phyloP scores from a whole-genome alignment of 805 yeast species.

The Candida orba region DNA sequence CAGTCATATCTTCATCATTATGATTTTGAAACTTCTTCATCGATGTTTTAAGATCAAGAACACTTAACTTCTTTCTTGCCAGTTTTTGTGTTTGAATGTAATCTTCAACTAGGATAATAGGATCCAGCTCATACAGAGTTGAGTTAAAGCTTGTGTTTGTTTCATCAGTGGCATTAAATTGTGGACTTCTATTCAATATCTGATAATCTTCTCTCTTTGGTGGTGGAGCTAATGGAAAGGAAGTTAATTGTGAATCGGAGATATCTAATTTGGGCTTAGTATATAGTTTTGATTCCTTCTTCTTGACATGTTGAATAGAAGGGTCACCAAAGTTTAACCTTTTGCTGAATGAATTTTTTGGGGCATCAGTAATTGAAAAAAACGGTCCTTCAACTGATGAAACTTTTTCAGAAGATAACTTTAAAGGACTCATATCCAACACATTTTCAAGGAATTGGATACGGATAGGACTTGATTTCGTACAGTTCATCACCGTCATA shows the following conservation, averaged over 20 bases:
- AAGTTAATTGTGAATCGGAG: slow-evolving; percentile 31
- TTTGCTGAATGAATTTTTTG: not conserved
- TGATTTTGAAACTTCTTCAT: slow-evolving; percentile 9
- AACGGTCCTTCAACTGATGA: not conserved
- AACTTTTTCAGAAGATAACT: not conserved
- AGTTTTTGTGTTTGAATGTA: slow-evolving; percentile 32
- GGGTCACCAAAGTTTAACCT: not conserved
- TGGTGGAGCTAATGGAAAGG: slow-evolving; percentile 30
- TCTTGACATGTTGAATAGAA: not conserved
- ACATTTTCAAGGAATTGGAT: not conserved
- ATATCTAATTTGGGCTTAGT: slow-evolving; percentile 29
- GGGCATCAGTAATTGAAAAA: not conserved
- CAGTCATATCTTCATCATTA: not conserved
- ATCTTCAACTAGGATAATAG: slow-evolving; percentile 47
- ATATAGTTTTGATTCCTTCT: not conserved
- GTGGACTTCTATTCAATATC: slow-evolving; percentile 9
- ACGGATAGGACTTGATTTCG: too few relatives aligned
- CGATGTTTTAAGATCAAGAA: slow-evolving; percentile 28
- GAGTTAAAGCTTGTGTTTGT: slow-evolving; percentile 9
- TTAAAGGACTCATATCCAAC: not conserved
- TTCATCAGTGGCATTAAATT: slow-evolving; percentile 13
- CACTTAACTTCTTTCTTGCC: slow-evolving; percentile 25
- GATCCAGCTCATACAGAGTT: slow-evolving; percentile 17
- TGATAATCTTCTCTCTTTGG: slow-evolving; percentile 8
- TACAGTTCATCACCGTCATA: too few relatives aligned